A percentile compares a stretch with the other conserved stretches of the same genome.
Conservation (phyloP, 352 stramenopile species). For the Globisporangium cederbergense region DNA sequence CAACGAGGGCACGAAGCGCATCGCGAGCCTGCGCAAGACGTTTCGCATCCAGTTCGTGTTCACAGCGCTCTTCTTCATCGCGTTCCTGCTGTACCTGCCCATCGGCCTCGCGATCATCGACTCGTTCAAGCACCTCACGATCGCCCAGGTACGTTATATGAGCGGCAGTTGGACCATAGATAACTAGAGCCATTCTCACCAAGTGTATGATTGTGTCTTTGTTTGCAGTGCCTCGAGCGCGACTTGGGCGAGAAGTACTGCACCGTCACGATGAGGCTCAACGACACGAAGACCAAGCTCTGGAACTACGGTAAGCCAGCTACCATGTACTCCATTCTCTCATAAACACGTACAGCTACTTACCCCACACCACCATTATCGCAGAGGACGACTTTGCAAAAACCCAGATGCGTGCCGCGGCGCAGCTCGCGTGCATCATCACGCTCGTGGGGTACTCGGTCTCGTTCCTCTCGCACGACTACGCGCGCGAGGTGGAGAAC, state of each 20-base stretch:
- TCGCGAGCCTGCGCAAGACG: constrained; percentile 31
- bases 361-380: background rate
- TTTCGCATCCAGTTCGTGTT: constrained; percentile 36
- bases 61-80: constrained; percentile 51
- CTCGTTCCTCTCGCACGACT: constrained; percentile 66
- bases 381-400: constrained; percentile 43
- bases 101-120: constrained; percentile 50
- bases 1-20: constrained; percentile 18
- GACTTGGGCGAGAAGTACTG: constrained; percentile 60
- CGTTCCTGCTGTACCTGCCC: constrained; percentile 69
- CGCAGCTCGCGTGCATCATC: constrained; percentile 66
- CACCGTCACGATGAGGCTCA: constrained; percentile 44
- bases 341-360: background rate
- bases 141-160: constrained; percentile 24
- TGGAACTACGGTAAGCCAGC: constrained; percentile 56
- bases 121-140: constrained; percentile 38
- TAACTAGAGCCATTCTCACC: no score
- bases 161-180: background rate
- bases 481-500: constrained; percentile 18
- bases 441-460: constrained; percentile 69
- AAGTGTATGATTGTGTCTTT: background rate
- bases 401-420: constrained; percentile 59
- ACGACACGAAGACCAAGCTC: constrained; percentile 62
- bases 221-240: constrained; percentile 41
- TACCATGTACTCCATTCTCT: background rate